Conservation (phyloP, 2,329 filamentous ascomycete species). For the Fusarium luffae region DNA sequence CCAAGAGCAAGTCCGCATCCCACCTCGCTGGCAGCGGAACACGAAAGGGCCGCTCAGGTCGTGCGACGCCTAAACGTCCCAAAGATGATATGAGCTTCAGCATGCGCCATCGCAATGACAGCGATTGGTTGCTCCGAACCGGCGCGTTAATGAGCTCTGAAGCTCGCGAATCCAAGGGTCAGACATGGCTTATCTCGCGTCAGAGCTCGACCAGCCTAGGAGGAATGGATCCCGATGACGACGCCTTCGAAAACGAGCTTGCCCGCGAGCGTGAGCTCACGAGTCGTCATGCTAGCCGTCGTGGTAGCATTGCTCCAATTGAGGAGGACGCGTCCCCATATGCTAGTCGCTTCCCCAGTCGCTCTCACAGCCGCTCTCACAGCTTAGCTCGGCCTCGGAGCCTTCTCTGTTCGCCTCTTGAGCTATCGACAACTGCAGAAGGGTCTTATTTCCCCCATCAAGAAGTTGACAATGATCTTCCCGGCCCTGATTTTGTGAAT, state of each 20-base stretch:
- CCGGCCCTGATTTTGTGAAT: conserved; percentile 72
- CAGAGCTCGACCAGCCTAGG: conserved; percentile 72
- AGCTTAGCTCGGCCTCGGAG: conserved; percentile 51
- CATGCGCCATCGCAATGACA: conserved; percentile 58
- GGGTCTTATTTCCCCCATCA: conserved; percentile 43
- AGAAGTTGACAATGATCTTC: conserved; percentile 50
- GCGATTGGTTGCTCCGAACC: conserved; percentile 73
- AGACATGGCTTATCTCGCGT: conserved; percentile 74
- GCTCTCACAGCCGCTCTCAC: conserved; percentile 52
- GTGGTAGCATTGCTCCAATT: conserved; percentile 56
- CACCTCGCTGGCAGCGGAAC: conserved; percentile 56
- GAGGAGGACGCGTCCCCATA: conserved; percentile 51
- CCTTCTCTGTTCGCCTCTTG: conserved; percentile 59
- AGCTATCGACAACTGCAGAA: conserved; percentile 47
- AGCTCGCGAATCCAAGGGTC: conserved; percentile 74
- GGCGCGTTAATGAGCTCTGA: conserved; percentile 71
- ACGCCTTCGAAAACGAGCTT: conserved; percentile 63
- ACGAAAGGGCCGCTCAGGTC: conserved; percentile 45
- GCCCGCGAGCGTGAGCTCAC: conserved; percentile 61
- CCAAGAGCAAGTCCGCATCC: conserved; percentile 73
- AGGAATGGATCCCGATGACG: conserved; percentile 64
- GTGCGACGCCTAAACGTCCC: conserved; percentile 51
- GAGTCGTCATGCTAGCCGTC: conserved; percentile 61
- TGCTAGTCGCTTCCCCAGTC: conserved; percentile 62
- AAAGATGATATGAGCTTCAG: conserved; percentile 47